phyloP scores from a whole-genome alignment of 257 asterid species.

The Solanum microdontum region DNA sequence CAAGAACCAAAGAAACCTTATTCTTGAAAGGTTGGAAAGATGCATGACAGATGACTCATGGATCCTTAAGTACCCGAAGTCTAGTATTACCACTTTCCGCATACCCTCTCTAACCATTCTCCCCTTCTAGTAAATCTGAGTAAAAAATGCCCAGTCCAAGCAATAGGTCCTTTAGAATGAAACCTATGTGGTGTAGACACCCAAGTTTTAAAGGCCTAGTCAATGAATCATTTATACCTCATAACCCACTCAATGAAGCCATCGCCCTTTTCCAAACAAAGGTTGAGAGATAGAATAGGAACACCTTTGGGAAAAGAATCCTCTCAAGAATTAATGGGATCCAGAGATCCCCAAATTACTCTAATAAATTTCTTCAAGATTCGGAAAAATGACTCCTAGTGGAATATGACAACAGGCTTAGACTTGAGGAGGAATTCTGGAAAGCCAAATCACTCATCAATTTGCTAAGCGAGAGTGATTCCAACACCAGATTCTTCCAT shows the following conservation, averaged over 20 bases:
- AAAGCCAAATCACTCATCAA: background rate
- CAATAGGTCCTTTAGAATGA: too few species aligned
- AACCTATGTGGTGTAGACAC: too few species aligned
- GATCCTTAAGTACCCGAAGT: too few species aligned
- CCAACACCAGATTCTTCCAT: background rate
- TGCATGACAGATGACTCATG: background rate
- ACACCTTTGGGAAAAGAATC: too few species aligned
- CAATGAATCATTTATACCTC: too few species aligned
- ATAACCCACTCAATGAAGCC: too few species aligned
- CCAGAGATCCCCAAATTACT: background rate
- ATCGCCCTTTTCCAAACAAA: too few species aligned
- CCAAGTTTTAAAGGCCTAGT: too few species aligned
- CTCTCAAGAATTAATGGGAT: background rate
- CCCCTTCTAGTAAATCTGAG: too few species aligned
- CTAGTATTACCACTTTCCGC: background rate
- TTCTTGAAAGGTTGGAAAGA: background rate
- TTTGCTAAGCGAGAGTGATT: background rate
- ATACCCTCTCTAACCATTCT: background rate
- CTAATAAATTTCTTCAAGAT: background rate
- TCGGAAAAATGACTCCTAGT: fast-evolving
- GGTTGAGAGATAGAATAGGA: too few species aligned
- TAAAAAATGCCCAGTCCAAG: too few species aligned
- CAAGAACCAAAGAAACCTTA: background rate
- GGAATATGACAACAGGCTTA: background rate
- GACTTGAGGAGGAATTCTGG: background rate